phyloP scores from a whole-genome alignment of 2,329 filamentous ascomycete species.

The Fusarium dimerum region DNA sequence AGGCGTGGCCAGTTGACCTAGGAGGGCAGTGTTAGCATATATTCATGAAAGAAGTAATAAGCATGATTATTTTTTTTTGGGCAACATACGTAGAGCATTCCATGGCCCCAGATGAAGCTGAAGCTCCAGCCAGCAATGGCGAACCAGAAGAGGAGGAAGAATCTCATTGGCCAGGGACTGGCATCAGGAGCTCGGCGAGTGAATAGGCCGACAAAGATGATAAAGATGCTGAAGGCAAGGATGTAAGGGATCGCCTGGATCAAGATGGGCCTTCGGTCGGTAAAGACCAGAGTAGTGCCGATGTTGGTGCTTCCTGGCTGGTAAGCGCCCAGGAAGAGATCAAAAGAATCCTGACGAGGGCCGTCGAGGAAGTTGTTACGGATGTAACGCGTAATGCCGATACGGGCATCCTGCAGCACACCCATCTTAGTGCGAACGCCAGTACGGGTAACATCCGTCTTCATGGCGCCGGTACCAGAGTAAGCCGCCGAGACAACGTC shows the following conservation, averaged over 20 bases:
- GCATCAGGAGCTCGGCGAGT: conserved; percentile 72
- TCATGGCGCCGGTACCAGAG: conserved; percentile 93
- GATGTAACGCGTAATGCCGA: conserved; percentile 86
- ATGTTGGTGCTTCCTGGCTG: conserved; percentile 71
- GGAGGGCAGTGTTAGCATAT: conserved; percentile 5
- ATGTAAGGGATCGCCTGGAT: conserved; percentile 95
- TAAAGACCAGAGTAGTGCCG: conserved; percentile 74
- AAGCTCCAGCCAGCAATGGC: conserved; percentile 69
- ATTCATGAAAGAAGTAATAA: neutral
- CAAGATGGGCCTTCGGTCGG: conserved; percentile 79
- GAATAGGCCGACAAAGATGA: conserved; percentile 73
- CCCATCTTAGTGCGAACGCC: conserved; percentile 85
- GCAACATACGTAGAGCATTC: conserved; percentile 86
- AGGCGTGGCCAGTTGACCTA: conserved; percentile 99
- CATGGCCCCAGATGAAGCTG: conserved; percentile 79
- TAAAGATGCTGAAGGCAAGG: conserved; percentile 81
- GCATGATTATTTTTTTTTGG: neutral
- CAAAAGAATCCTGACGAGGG: conserved; percentile 91
- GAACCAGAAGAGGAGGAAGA: conserved; percentile 81
- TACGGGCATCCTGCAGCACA: conserved; percentile 81
- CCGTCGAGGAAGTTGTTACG: conserved; percentile 95
- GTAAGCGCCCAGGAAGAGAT: conserved; percentile 89
- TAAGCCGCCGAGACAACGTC: conserved; percentile 92
- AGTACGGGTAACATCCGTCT: conserved; percentile 96
- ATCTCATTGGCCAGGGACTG: conserved; percentile 74